These are phyloP conservation scores for Aleurites moluccanus DNA, from an alignment of 441 rosid species.

Conservation along the genomic window DNA sequence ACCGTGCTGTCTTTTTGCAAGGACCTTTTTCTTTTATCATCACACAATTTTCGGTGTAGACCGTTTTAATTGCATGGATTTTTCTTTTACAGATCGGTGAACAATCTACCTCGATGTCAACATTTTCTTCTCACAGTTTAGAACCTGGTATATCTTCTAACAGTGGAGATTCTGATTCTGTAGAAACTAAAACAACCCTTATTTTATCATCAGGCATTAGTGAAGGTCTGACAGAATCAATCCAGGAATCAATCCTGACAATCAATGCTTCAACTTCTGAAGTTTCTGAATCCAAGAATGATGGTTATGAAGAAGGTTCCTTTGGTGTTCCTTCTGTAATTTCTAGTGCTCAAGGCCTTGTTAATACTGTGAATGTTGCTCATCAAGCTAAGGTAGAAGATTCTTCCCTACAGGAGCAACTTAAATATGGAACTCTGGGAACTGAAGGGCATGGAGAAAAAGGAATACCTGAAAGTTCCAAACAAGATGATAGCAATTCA, in stretches of 20 bases:
- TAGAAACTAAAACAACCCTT: slow-evolving; percentile 35
- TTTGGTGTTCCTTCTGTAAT: slow-evolving; percentile 36
- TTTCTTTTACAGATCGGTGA: slow-evolving; percentile 37
- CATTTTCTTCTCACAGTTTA: slow-evolving; percentile 22
- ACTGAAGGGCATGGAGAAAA: slow-evolving; percentile 25
- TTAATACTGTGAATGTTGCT: slow-evolving; percentile 11
- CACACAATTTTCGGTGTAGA: not conserved
- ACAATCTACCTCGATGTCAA: slow-evolving; percentile 28
- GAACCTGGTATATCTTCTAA: slow-evolving; percentile 36
- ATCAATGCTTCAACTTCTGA: slow-evolving; percentile 30
- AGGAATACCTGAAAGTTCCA: slow-evolving; percentile 22
- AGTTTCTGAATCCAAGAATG: slow-evolving; percentile 35
- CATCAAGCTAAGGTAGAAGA: slow-evolving; percentile 24
- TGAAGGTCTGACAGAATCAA: slow-evolving; percentile 31
- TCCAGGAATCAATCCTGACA: slow-evolving; percentile 27
- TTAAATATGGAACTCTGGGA: slow-evolving; percentile 26
- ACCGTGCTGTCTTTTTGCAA: slow-evolving; percentile 19
- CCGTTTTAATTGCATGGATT: slow-evolving; percentile 16
- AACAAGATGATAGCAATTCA: slow-evolving; percentile 33
- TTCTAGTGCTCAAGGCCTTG: slow-evolving; percentile 31
- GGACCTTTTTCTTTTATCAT: slow-evolving; percentile 1
- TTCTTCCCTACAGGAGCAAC: slow-evolving; percentile 28
- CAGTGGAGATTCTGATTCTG: slow-evolving; percentile 34
- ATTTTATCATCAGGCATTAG: slow-evolving; percentile 28
- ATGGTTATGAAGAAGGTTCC: slow-evolving; percentile 32